phyloP scores from a whole-genome alignment of 2,329 filamentous ascomycete genomes.

The Fusarium foetens region DNA sequence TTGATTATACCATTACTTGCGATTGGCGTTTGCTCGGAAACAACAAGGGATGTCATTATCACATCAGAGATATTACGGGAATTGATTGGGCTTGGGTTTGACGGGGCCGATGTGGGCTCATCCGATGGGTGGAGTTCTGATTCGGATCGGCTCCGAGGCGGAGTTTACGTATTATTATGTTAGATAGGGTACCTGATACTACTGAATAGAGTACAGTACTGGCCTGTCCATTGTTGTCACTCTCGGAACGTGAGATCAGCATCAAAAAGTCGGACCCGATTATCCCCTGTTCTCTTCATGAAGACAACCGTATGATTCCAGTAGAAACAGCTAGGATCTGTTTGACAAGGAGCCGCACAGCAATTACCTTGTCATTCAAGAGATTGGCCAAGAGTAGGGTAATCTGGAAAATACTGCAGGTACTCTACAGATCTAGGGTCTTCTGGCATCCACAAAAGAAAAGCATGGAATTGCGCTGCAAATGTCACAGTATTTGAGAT shows the following conservation, averaged over 20 bases:
- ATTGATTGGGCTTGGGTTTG: background rate
- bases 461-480: background rate
- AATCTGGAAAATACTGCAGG: background rate
- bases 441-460: background rate
- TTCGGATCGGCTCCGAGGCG: conserved; percentile 30
- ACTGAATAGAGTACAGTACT: background rate
- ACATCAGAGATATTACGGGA: background rate
- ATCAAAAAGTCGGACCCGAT: background rate
- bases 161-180: background rate
- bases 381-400: background rate
- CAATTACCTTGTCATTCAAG: background rate
- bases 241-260: background rate
- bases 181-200: background rate
- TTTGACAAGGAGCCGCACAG: background rate
- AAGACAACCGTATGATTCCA: background rate
- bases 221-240: background rate
- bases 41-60: conserved; percentile 3
- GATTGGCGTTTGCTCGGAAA: conserved; percentile 36
- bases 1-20: conserved; percentile 32
- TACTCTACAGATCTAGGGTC: background rate
- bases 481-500: too few species aligned
- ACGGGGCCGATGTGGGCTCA: conserved; percentile 26
- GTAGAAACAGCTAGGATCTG: background rate
- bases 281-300: background rate
- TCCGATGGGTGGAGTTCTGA: conserved; percentile 1